Evolutionary conservation across 768 basidiomycete genomes (phyloP).

Genomic region (Termitomyces eurrhizus): DNA sequence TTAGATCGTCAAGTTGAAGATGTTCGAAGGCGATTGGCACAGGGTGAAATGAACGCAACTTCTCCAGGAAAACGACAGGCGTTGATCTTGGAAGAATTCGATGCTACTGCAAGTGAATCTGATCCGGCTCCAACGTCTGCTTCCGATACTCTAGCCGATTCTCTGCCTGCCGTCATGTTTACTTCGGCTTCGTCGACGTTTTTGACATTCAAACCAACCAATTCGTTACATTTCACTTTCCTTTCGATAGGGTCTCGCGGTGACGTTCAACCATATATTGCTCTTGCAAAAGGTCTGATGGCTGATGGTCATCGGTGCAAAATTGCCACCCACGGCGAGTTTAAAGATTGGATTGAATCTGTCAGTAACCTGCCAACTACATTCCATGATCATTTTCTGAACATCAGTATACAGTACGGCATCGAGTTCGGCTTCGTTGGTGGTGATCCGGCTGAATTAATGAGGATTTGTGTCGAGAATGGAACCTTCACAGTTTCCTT

Average conservation of each 20-base stretch:
- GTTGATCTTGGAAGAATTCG: constrained; percentile 83
- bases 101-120: constrained; percentile 37
- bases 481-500: constrained; percentile 97
- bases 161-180: constrained; percentile 91
- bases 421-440: constrained; percentile 94
- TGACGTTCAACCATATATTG: constrained; percentile 98
- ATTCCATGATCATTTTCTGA: constrained; percentile 5
- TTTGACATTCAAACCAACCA: constrained; percentile 90
- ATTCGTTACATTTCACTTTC: constrained; percentile 86
- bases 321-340: constrained; percentile 96
- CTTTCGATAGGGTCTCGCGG: constrained; percentile 95
- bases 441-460: constrained; percentile 95
- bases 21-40: constrained; percentile 43
- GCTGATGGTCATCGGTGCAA: constrained; percentile 84
- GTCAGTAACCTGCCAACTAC: constrained; percentile 43
- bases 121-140: constrained; percentile 45
- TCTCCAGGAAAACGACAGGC: constrained; percentile 64
- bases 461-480: constrained; percentile 98
- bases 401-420: constrained; percentile 58
- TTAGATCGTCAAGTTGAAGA: constrained; percentile 82
- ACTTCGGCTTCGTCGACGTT: constrained; percentile 95
- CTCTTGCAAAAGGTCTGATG: constrained; percentile 87
- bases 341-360: constrained; percentile 91
- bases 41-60: constrained; percentile 38
- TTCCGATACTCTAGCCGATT: constrained; percentile 59